phyloP scores from a whole-genome alignment of 225 moss, liverwort and hornwort species.

The Polytrichum formosum region DNA sequence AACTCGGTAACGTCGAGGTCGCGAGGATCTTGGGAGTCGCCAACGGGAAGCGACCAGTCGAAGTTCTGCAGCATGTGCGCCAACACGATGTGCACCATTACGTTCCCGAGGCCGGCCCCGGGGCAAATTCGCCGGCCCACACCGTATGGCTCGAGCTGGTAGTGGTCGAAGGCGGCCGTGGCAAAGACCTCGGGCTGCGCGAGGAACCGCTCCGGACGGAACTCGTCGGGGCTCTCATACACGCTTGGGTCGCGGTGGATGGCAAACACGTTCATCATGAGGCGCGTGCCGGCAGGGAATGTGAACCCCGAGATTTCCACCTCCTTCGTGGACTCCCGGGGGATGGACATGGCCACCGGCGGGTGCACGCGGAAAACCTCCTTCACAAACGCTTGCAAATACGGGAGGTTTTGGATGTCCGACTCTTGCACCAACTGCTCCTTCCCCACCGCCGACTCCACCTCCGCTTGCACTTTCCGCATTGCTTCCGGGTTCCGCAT shows the following conservation, averaged over 20 bases:
- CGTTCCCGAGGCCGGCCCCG: no score
- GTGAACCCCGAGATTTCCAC: not conserved
- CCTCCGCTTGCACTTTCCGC: constrained; percentile 6
- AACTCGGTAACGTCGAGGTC: no score
- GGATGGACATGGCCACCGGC: constrained; percentile 9
- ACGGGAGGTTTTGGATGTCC: constrained; percentile 29
- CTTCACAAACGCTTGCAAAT: constrained; percentile 35
- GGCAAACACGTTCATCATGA: constrained; percentile 13
- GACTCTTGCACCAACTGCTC: constrained; percentile 34
- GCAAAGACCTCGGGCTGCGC: not conserved
- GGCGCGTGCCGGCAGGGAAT: constrained; percentile 1
- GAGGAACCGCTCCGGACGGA: constrained; percentile 4
- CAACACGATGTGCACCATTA: no score
- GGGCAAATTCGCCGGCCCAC: no score
- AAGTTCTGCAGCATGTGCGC: no score
- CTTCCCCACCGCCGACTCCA: constrained; percentile 9
- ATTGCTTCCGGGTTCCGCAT: constrained; percentile 7
- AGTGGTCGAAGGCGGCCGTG: no score
- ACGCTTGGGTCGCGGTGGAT: constrained; percentile 7
- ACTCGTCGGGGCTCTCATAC: constrained; percentile 6
- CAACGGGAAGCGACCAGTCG: no score
- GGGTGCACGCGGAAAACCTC: constrained; percentile 38
- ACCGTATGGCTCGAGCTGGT: no score
- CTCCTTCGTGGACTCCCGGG: constrained; percentile 5
- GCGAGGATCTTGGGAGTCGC: no score